phyloP scores from a whole-genome alignment of 192 early-diverging fungal species.

The Coemansia sp. region DNA sequence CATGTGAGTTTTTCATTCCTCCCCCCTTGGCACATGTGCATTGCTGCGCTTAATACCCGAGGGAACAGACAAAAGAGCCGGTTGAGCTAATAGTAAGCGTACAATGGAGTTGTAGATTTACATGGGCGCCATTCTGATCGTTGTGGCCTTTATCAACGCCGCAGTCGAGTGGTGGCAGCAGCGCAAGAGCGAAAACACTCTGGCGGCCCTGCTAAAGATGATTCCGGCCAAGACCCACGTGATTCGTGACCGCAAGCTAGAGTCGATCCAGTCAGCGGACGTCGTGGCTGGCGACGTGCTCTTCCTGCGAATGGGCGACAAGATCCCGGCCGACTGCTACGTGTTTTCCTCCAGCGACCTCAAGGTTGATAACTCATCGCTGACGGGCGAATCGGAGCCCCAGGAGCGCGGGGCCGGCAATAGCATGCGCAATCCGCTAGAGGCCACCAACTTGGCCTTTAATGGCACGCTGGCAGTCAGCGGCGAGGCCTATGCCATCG shows the following conservation, averaged over 20 bases:
- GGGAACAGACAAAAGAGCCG: background rate
- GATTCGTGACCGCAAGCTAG: slow-evolving; percentile 72
- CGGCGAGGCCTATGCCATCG: slow-evolving; percentile 90
- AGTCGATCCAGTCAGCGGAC: slow-evolving; percentile 64
- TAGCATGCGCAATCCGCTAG: slow-evolving; percentile 76
- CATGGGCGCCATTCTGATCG: slow-evolving; percentile 85
- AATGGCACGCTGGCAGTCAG: slow-evolving; percentile 82
- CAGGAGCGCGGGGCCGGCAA: slow-evolving; percentile 74
- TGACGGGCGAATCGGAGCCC: slow-evolving; percentile 95
- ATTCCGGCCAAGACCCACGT: slow-evolving; percentile 83
- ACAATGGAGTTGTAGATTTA: slow-evolving; percentile 60
- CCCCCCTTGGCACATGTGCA: background rate
- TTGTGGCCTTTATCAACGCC: slow-evolving; percentile 87
- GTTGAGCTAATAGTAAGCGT: background rate
- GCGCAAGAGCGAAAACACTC: slow-evolving; percentile 83
- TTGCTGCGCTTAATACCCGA: background rate
- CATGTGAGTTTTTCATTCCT: background rate
- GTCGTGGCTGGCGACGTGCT: slow-evolving; percentile 89
- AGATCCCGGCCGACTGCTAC: slow-evolving; percentile 88
- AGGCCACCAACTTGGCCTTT: slow-evolving; percentile 89
- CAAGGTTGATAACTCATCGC: slow-evolving; percentile 96
- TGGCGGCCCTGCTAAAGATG: slow-evolving; percentile 90
- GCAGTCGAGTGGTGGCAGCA: slow-evolving; percentile 90
- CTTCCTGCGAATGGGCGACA: slow-evolving; percentile 88
- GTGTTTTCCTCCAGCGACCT: slow-evolving; percentile 78